Base-by-base conservation (phyloP, 768 basidiomycete species). In the Boletus huronensis region DNA sequence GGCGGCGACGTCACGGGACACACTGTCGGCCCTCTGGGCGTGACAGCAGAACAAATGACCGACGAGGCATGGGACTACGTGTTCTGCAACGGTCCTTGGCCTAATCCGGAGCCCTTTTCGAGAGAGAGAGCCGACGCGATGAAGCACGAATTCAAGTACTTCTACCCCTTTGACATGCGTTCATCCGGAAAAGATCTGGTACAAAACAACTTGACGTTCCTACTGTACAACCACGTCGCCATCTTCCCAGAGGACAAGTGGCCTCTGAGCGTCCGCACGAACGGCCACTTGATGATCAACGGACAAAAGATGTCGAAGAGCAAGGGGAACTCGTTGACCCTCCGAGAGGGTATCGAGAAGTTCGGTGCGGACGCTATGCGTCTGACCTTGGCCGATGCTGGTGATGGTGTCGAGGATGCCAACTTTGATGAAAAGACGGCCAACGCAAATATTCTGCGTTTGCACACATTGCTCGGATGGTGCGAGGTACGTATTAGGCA, bases 241-340 rank as follows among this genome's bases (percentile, higher is more conserved):
- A 72, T 98, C 40, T 98, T 98, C 82, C 74, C 80, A 25, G 80
- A 85, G 62, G 82, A 90, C 66, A 90, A 90, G 70, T 93, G 90
- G 90, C 96, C 97, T 0, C 65, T 82, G 64, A 85, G 90, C 67
- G 92, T 99, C 79, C 88, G 97, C 25, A 87, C 90, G 43, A 99
- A 99, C 66, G 97, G 97, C 0, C 96, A 98, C 68, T 72, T 99
- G 77, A 87, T 93, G 87, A 71, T 99, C 70, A 98, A 99, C 71
- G 95, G 96, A 19, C 88, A 94, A 79, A 99, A 98, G 79, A 99
- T 99, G 97, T 87, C 85, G 38, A 99, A 98, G 81, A 90, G 88
- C 70, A 94, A 88, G 42, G 97, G 97, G 11, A 99, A 99, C 73
- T 91, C 87, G 53, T 76, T 98, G 77, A 99, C 96, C 0, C 75